Conservation (phyloP, 768 basidiomycete genomes). For the Lyophyllum atratum region DNA sequence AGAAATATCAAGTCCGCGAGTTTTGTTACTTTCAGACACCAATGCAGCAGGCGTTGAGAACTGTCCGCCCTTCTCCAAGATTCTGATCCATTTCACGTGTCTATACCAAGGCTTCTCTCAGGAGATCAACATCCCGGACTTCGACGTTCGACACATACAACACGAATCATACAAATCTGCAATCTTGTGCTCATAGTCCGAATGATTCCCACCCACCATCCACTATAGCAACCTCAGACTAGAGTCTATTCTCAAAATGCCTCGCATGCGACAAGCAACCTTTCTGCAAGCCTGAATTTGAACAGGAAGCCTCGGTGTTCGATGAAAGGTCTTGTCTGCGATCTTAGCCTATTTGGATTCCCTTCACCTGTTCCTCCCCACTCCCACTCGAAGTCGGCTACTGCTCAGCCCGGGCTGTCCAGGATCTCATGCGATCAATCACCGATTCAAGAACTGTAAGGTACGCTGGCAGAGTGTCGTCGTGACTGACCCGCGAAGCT, state of each 20-base stretch:
- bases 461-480: conserved; percentile 15
- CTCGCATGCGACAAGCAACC: not conserved
- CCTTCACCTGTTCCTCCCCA: not conserved
- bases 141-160: not conserved
- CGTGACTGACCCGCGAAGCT: conserved; percentile 8
- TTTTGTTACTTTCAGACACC: not conserved
- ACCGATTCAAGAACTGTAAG: conserved; percentile 14
- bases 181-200: not conserved
- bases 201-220: not conserved
- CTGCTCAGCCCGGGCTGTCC: not conserved
- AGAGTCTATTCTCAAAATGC: not conserved
- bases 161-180: not conserved
- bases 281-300: not conserved
- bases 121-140: conserved; percentile 6
- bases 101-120: not conserved
- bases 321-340: not conserved
- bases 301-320: not conserved
- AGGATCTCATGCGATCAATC: conserved; percentile 1
- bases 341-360: not conserved
- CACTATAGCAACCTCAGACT: not conserved
- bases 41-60: not conserved
- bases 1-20: not conserved
- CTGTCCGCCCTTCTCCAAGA: not conserved
- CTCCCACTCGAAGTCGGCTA: not conserved
- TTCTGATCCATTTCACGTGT: conserved; percentile 1